Base-by-base conservation (phyloP, 192 early-diverging fungal genomes). In the Blastocladiella britannica region DNA sequence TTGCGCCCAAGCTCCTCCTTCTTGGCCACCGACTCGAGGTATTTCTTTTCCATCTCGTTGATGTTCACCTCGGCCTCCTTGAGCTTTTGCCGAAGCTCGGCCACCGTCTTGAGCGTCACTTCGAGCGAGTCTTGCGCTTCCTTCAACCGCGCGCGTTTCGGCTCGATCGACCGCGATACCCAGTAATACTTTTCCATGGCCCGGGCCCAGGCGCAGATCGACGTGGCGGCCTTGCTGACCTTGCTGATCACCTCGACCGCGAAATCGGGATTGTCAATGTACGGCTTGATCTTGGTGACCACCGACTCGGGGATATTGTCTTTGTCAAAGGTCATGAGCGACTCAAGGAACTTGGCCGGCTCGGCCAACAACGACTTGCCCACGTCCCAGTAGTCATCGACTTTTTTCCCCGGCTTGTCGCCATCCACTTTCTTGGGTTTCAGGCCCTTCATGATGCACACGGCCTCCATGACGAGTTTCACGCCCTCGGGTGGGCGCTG, bases 201-300 rank as follows among this genome's bases (percentile, higher is more conserved):
- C 57, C 84, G 79, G 0, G 88, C 97, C 97, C 97, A 99, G 67
- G 92, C 82, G 27, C 89, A 88, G 27, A 99, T 69, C 25, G 97
- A 94, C 8, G 94, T 94, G 70, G 94, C 97, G 4, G 97, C 97
- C 67, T 90, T 95, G 65, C 85, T 88, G 24, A 94, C 97, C 55
- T 86, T 83, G 67, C 89, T 95, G n/a, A 99, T 89, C 2, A 70
- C 69, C 62, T 99, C 97, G 65, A 88, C 95, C 67, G 88, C 90
- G 63, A 82, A 99, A 59, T 76, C 78, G 31, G 93, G 86, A 52
- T 92, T 82, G 60, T 65, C 75, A 27, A 99, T 63, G 67, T 83
- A 99, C 26, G 74, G 75, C 22, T 73, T 77, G 72, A 99, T 84
- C 53, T 82, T 80, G 29, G 93, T 84, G 15, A 93, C 78, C 58